These are phyloP conservation scores for Calophaca sinica DNA, from an alignment of 306 rosid genomes.

Conservation along the genomic window DNA sequence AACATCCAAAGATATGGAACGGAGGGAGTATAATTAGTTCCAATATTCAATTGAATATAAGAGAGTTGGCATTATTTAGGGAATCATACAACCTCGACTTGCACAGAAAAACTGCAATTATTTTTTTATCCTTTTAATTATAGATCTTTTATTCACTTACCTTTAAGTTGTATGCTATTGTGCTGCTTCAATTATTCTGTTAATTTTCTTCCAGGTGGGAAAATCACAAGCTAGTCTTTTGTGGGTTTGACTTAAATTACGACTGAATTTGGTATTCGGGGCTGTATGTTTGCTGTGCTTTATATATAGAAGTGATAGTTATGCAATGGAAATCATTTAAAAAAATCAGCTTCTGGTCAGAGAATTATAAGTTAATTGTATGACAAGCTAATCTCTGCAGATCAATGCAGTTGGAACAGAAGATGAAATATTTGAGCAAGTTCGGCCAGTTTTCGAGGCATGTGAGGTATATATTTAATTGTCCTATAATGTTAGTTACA, in stretches of 20 bases:
- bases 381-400: slow-evolving; percentile 59
- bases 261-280: slow-evolving; percentile 9
- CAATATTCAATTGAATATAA: slow-evolving; percentile 36
- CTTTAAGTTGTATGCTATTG: slow-evolving; percentile 20
- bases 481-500: background rate
- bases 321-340: background rate
- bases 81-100: background rate
- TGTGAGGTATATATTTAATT: slow-evolving; percentile 59
- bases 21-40: slow-evolving; percentile 27
- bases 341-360: slow-evolving; percentile 16
- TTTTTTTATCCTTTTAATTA: slow-evolving; percentile 5
- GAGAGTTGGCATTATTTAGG: slow-evolving; percentile 10
- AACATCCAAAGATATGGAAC: no score
- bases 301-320: background rate
- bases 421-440: slow-evolving; percentile 88
- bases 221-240: slow-evolving; percentile 29
- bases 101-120: background rate
- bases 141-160: slow-evolving; percentile 29
- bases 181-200: slow-evolving; percentile 15
- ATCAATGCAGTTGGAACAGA: slow-evolving; percentile 85
- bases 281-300: slow-evolving; percentile 11
- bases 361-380: slow-evolving; percentile 16
- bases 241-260: slow-evolving; percentile 25
- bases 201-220: slow-evolving; percentile 25
- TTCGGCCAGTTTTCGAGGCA: slow-evolving; percentile 69